Evolutionary conservation across 805 yeast genomes (phyloP).

Genomic region (Osmozyma mogii): DNA sequence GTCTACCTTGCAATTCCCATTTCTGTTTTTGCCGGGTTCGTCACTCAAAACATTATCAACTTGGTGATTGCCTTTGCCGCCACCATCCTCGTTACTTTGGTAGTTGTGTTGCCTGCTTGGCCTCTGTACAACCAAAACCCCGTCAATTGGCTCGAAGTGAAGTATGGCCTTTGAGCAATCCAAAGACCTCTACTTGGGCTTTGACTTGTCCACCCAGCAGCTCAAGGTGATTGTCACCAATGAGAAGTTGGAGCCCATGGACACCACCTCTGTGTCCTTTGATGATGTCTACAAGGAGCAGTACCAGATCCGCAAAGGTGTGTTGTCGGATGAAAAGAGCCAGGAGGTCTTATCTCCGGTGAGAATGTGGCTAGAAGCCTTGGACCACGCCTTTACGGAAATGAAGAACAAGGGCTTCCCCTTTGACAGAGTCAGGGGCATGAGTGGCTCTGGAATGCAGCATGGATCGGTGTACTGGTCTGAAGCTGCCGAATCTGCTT

Average conservation of each 20-base stretch:
- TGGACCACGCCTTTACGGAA: constrained; percentile 52
- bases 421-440: constrained; percentile 50
- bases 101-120: constrained; percentile 49
- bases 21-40: constrained; percentile 42
- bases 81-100: constrained; percentile 22
- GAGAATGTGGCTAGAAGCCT: constrained; percentile 82
- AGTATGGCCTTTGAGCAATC: constrained; percentile 15
- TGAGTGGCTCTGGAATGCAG: constrained; percentile 86
- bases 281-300: constrained; percentile 50
- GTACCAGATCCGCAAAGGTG: constrained; percentile 72
- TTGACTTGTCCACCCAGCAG: constrained; percentile 88
- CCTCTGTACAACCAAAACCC: constrained; percentile 44
- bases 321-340: constrained; percentile 41
- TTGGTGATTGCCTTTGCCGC: constrained; percentile 32
- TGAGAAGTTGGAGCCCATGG: constrained; percentile 42
- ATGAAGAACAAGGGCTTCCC: constrained; percentile 48
- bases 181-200: constrained; percentile 45
- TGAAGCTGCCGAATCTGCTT: constrained; percentile 30
- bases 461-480: constrained; percentile 89
- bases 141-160: constrained; percentile 38
- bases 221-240: constrained; percentile 66
- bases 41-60: constrained; percentile 35
- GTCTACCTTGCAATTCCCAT: constrained; percentile 25
- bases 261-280: constrained; percentile 62
- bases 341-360: constrained; percentile 75